Conservation (phyloP, 352 stramenopile genomes). For the Aphanomyces invadans region DNA sequence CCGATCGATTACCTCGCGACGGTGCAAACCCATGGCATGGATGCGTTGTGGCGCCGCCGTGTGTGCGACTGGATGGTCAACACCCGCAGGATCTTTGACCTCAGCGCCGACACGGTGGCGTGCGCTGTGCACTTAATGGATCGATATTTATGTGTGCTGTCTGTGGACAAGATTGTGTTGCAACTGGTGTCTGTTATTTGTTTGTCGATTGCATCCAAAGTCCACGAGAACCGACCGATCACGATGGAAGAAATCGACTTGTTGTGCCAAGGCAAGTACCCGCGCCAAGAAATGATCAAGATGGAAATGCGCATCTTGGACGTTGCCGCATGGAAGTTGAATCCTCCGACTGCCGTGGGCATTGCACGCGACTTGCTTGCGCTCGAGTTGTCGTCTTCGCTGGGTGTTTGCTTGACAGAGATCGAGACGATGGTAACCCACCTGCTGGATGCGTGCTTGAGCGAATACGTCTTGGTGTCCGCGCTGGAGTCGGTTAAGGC, state of each 20-base stretch:
- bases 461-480: conserved; percentile 1
- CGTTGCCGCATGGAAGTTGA: conserved; percentile 55
- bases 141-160: conserved; percentile 53
- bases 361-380: conserved; percentile 50
- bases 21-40: conserved; percentile 57
- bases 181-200: conserved; percentile 69
- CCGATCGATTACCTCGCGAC: conserved; percentile 38
- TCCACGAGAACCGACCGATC: conserved; percentile 62
- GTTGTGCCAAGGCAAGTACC: conserved; percentile 70
- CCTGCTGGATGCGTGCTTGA: conserved; percentile 16
- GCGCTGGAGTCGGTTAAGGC: conserved; percentile 1
- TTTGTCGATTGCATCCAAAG: conserved; percentile 65
- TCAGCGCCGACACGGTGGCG: conserved; percentile 53
- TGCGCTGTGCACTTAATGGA: conserved; percentile 64
- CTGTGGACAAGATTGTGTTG: conserved; percentile 61
- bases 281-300: conserved; percentile 44
- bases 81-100: conserved; percentile 61
- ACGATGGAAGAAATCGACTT: conserved; percentile 64
- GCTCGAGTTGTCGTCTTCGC: not conserved
- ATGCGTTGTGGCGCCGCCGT: conserved; percentile 48
- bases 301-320: conserved; percentile 50
- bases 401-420: conserved; percentile 1
- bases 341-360: conserved; percentile 50
- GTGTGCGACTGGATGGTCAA: conserved; percentile 78
- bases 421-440: not conserved